A percentile compares a stretch with the other conserved stretches of the same genome.
Conservation (phyloP, 805 yeast species). For the Hanseniaspora nectarophila region DNA sequence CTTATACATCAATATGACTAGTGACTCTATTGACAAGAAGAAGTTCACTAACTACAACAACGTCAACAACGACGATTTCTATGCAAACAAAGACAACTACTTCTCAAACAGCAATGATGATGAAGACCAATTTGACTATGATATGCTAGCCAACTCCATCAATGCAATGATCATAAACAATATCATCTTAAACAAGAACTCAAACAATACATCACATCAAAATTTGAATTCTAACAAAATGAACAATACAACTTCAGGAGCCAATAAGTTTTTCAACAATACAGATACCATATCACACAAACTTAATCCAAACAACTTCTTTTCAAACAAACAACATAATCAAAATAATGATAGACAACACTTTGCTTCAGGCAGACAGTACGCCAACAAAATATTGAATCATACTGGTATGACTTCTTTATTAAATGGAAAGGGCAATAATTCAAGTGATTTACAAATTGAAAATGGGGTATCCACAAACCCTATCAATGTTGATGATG, state of each 20-base stretch:
- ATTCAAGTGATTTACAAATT: not conserved
- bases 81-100: conserved; percentile 13
- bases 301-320: not conserved
- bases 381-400: not conserved
- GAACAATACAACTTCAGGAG: not conserved
- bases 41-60: not conserved
- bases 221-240: not conserved
- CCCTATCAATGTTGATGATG: not conserved
- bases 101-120: conserved; percentile 1
- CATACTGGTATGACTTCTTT: conserved; percentile 3
- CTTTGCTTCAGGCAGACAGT: not conserved
- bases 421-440: not conserved
- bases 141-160: conserved; percentile 11
- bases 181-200: conserved; percentile 4
- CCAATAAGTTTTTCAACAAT: not conserved
- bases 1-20: not conserved
- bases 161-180: conserved; percentile 10
- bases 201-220: not conserved
- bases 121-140: conserved; percentile 13
- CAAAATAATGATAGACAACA: not conserved
- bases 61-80: not conserved
- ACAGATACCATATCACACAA: not conserved
- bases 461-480: not conserved
- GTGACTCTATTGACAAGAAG: not conserved
- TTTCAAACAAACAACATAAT: not conserved